Conservation (phyloP, 345 rosid species). For the Linum lewisii region DNA sequence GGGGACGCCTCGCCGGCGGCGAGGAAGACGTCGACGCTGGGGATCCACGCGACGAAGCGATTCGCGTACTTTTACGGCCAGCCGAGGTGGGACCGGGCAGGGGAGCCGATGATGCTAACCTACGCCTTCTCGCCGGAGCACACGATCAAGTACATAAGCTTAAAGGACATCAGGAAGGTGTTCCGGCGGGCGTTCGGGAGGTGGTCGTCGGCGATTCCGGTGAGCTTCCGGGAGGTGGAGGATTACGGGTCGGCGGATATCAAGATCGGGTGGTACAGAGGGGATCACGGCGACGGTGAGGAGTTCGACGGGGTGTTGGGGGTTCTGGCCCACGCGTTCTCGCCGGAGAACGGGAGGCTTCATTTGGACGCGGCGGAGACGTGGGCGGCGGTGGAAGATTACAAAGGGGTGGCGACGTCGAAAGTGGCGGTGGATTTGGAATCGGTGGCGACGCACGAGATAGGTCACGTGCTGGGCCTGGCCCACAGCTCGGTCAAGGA, state of each 20-base stretch:
- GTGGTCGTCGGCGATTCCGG: slow-evolving; percentile 74
- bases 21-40: slow-evolving; percentile 14
- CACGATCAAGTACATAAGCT: slow-evolving; percentile 29
- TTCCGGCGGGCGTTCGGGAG: slow-evolving; percentile 46
- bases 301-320: slow-evolving; percentile 83
- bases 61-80: slow-evolving; percentile 50
- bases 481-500: slow-evolving; percentile 49
- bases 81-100: slow-evolving; percentile 51
- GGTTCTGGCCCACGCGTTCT: slow-evolving; percentile 66
- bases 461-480: slow-evolving; percentile 72
- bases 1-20: slow-evolving; percentile 22
- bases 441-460: slow-evolving; percentile 80
- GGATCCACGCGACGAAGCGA: slow-evolving; percentile 19
- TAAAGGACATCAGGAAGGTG: slow-evolving; percentile 26
- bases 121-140: slow-evolving; percentile 61
- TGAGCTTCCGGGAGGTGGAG: slow-evolving; percentile 41
- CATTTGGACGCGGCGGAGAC: slow-evolving; percentile 72
- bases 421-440: slow-evolving; percentile 68
- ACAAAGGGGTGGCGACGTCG: slow-evolving; percentile 41
- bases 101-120: slow-evolving; percentile 43
- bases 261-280: slow-evolving; percentile 62
- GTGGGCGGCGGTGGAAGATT: slow-evolving; percentile 87
- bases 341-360: slow-evolving; percentile 69
- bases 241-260: slow-evolving; percentile 62
- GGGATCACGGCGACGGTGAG: slow-evolving; percentile 88